Evolutionary conservation across 345 rosid genomes (phyloP).

Genomic region (Raphanus raphanistrum): DNA sequence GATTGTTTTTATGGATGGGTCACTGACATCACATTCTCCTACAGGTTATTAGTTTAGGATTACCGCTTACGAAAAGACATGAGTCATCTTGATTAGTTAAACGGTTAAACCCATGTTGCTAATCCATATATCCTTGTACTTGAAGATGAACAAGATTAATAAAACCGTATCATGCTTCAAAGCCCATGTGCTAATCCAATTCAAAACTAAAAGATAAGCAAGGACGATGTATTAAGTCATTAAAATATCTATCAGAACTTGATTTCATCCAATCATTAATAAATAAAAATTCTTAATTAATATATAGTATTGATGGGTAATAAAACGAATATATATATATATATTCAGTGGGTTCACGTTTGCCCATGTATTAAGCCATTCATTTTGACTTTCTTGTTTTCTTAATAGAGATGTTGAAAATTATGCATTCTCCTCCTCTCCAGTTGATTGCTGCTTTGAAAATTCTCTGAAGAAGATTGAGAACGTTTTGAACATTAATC

Average conservation of each 20-base stretch:
- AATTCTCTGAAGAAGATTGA: not conserved
- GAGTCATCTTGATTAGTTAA: not conserved
- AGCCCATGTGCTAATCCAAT: not conserved
- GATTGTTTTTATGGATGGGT: not conserved
- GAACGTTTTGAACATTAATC: not conserved
- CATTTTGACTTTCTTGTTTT: not conserved
- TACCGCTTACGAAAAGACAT: not conserved
- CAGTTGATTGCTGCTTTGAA: not conserved
- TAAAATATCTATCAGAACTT: not conserved
- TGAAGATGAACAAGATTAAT: not conserved
- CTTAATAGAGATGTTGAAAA: not conserved
- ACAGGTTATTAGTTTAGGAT: not conserved
- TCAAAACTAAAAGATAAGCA: not conserved
- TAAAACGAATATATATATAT: not conserved
- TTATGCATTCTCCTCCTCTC: not conserved
- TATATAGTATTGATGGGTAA: not conserved
- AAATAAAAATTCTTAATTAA: not conserved
- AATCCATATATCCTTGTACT: not conserved
- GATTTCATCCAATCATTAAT: not conserved
- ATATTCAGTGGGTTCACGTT: not conserved
- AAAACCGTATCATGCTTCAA: not conserved
- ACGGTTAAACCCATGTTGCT: not conserved
- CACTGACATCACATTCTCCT: not conserved
- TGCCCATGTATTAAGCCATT: not conserved
- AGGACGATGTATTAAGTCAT: not conserved